phyloP scores from a whole-genome alignment of 2,329 filamentous ascomycete genomes.

The Epichloe gansuensis region DNA sequence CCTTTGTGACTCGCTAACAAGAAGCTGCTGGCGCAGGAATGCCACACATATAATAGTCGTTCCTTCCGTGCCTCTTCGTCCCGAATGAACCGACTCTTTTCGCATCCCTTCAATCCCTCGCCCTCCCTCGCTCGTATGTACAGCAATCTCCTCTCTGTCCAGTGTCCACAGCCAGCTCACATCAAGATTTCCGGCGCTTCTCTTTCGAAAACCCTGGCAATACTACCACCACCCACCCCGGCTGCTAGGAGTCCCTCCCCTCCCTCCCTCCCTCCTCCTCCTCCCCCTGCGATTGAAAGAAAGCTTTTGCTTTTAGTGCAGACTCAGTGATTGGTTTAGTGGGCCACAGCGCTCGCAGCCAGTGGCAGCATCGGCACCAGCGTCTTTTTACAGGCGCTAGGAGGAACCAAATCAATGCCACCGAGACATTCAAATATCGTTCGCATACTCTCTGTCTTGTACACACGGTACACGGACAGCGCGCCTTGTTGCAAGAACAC shows the following conservation, averaged over 20 bases:
- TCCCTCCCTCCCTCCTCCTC: too few species aligned
- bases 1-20: conserved; percentile 7
- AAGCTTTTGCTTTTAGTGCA: background rate
- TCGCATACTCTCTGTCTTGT: background rate
- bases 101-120: background rate
- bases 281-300: background rate
- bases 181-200: background rate
- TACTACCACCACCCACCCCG: too few species aligned
- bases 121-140: background rate
- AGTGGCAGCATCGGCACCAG: background rate
- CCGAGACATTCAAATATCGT: background rate
- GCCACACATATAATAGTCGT: background rate
- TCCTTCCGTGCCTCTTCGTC: background rate
- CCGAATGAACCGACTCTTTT: background rate
- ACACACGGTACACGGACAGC: background rate
- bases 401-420: background rate
- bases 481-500: conserved; percentile 3
- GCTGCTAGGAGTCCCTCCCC: background rate
- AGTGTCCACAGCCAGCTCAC: background rate
- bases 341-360: background rate
- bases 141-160: background rate
- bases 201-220: background rate
- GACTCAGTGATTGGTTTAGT: background rate
- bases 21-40: background rate
- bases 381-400: background rate